Conservation (phyloP, 768 basidiomycete genomes). For the Leccinum rimulosum region DNA sequence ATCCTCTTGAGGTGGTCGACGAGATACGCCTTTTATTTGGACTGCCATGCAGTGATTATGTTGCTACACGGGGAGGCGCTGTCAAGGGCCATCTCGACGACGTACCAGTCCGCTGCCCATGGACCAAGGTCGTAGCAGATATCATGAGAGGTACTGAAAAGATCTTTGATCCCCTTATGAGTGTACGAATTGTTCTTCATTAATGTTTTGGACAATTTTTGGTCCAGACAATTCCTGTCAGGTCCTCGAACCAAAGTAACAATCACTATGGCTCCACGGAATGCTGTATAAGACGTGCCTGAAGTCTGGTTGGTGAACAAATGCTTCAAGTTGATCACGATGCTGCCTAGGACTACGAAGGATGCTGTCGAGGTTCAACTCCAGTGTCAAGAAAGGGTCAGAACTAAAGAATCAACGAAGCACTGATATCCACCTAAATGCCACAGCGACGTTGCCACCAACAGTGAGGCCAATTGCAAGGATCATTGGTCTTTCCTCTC, state of each 20-base stretch:
- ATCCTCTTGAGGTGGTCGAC: slow-evolving; percentile 47
- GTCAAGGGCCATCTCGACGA: slow-evolving; percentile 50
- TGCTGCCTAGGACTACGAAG: slow-evolving; percentile 61
- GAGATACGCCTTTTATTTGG: slow-evolving; percentile 62
- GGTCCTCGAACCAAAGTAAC: slow-evolving; percentile 41
- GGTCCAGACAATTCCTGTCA: slow-evolving; percentile 56
- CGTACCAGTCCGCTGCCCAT: slow-evolving; percentile 83
- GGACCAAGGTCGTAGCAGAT: slow-evolving; percentile 63
- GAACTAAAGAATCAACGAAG: slow-evolving; percentile 3
- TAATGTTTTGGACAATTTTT: slow-evolving; percentile 61
- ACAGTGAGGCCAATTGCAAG: slow-evolving; percentile 82
- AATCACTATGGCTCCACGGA: slow-evolving; percentile 25
- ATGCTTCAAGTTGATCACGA: slow-evolving; percentile 52
- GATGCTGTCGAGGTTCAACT: slow-evolving; percentile 63
- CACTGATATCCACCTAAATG: slow-evolving; percentile 50
- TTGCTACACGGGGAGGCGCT: slow-evolving; percentile 45
- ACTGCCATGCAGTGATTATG: slow-evolving; percentile 51
- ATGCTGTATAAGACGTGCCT: slow-evolving; percentile 51
- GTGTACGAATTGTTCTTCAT: slow-evolving; percentile 57
- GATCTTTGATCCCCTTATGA: slow-evolving; percentile 63
- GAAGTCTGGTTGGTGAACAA: slow-evolving; percentile 66
- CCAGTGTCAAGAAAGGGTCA: slow-evolving; percentile 42
- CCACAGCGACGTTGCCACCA: slow-evolving; percentile 61
- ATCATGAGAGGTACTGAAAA: slow-evolving; percentile 50
- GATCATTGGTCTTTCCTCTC: slow-evolving; percentile 52